Evolutionary conservation across 768 basidiomycete species (phyloP).

Genomic region (Butyriboletus loyo): DNA sequence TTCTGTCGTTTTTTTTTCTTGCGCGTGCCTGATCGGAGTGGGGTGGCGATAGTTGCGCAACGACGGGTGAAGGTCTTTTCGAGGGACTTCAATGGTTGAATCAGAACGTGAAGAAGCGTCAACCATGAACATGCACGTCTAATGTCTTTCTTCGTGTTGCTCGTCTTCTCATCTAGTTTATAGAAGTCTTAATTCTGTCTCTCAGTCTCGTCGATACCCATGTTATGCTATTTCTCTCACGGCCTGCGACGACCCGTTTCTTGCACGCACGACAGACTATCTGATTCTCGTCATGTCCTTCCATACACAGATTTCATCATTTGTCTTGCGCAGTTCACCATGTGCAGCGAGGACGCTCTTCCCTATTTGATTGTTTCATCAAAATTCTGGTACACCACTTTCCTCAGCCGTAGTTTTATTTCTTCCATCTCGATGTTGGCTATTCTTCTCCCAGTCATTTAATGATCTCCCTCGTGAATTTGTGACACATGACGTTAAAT

Average conservation of each 20-base stretch:
- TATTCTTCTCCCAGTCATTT: slow-evolving; percentile 14
- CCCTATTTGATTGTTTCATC: slow-evolving; percentile 9
- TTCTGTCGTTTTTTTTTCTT: not conserved
- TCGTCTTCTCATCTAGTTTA: slow-evolving; percentile 22
- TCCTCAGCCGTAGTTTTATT: slow-evolving; percentile 16
- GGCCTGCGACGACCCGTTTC: slow-evolving; percentile 32
- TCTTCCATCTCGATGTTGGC: slow-evolving; percentile 14
- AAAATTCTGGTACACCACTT: slow-evolving; percentile 11
- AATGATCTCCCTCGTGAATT: slow-evolving; percentile 24
- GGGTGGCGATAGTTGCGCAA: slow-evolving; percentile 68
- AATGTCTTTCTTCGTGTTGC: slow-evolving; percentile 16
- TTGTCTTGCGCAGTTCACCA: slow-evolving; percentile 28
- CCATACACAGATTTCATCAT: slow-evolving; percentile 9
- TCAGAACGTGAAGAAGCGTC: slow-evolving; percentile 93
- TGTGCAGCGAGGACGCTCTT: slow-evolving; percentile 17
- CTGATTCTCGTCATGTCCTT: slow-evolving; percentile 30
- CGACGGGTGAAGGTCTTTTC: slow-evolving; percentile 94
- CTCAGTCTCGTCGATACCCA: slow-evolving; percentile 31
- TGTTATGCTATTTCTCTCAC: slow-evolving; percentile 34
- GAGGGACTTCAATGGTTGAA: slow-evolving; percentile 98
- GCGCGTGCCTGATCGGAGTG: not conserved
- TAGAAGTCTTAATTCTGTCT: slow-evolving; percentile 14
- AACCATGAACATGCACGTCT: slow-evolving; percentile 48
- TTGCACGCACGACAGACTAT: slow-evolving; percentile 37
- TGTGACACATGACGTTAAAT: slow-evolving; percentile 16